Evolutionary conservation across 208 protist genomes (phyloP).

Genomic region (Angomonas ambiguus): DNA sequence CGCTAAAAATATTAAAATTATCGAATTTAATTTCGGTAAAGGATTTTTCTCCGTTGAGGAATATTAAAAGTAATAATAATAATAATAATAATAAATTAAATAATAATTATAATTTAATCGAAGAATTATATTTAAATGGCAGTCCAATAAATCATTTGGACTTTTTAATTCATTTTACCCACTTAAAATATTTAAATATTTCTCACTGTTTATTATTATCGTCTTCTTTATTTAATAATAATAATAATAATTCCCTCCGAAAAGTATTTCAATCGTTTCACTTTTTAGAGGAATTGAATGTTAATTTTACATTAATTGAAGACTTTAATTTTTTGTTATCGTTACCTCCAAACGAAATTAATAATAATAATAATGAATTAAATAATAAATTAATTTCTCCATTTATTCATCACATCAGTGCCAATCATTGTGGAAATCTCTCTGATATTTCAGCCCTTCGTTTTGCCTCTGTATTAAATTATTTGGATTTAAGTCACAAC

Average conservation of each 20-base stretch:
- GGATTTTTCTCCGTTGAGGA: not conserved
- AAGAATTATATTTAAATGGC: not conserved
- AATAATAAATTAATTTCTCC: not conserved
- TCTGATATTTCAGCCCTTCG: too few relatives aligned
- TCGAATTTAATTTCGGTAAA: too few relatives aligned
- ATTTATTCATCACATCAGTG: too few relatives aligned
- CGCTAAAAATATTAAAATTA: not conserved
- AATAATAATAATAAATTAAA: constrained; percentile 4
- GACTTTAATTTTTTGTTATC: not conserved
- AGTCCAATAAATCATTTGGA: not conserved
- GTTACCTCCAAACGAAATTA: too few relatives aligned
- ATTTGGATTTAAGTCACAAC: too few relatives aligned
- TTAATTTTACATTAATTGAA: not conserved
- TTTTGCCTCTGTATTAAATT: too few relatives aligned
- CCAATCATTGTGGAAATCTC: too few relatives aligned
- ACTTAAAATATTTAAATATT: constrained; percentile 1
- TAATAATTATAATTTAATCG: not conserved
- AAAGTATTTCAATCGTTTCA: not conserved
- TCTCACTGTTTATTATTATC: not conserved
- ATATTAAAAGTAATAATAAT: not conserved
- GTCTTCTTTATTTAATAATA: not conserved
- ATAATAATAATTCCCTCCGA: not conserved
- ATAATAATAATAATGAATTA: constrained; percentile 1
- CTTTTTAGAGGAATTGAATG: not conserved
- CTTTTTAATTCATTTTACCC: not conserved